Percentiles rank a stretch among this genome's conserved stretches.
phyloP scores from a whole-genome alignment of 306 rosid genomes.

The Quercus engelmannii region DNA sequence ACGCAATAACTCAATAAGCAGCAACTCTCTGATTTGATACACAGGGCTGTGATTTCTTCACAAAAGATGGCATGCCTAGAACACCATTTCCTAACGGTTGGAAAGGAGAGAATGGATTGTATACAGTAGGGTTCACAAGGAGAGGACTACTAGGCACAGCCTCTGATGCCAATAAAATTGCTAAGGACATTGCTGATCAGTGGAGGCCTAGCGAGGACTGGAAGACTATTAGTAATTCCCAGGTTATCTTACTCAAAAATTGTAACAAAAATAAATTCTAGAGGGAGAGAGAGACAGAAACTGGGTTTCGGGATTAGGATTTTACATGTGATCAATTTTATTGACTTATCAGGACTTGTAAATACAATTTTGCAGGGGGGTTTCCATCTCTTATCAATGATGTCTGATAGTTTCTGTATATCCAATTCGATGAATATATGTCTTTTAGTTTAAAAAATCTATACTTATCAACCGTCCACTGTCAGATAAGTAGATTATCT shows the following conservation, averaged over 20 bases:
- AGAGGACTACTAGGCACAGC: constrained; percentile 85
- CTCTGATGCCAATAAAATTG: constrained; percentile 60
- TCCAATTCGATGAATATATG: constrained; percentile 15
- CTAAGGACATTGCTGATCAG: constrained; percentile 52
- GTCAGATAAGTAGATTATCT: too few relatives aligned
- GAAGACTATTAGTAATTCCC: constrained; percentile 37
- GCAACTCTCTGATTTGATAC: neutral
- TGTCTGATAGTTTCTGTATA: constrained; percentile 17
- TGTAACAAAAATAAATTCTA: constrained; percentile 6
- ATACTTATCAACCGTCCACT: too few relatives aligned
- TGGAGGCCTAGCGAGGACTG: constrained; percentile 42
- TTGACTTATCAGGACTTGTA: constrained; percentile 31
- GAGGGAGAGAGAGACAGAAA: neutral
- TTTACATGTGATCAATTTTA: constrained; percentile 6
- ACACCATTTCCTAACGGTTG: constrained; percentile 83
- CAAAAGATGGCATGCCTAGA: constrained; percentile 79
- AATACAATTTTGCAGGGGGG: constrained; percentile 35
- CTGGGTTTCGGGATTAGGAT: constrained; percentile 11
- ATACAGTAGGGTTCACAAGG: constrained; percentile 79
- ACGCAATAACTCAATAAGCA: too few relatives aligned
- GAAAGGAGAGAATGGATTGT: constrained; percentile 82
- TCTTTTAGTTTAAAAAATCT: neutral
- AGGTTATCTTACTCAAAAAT: constrained; percentile 40
- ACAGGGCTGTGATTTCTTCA: constrained; percentile 68
- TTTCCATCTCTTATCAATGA: constrained; percentile 3